Conservation (phyloP, 1,139 yeast genomes). For the Debaryomyces psychrophilus region DNA sequence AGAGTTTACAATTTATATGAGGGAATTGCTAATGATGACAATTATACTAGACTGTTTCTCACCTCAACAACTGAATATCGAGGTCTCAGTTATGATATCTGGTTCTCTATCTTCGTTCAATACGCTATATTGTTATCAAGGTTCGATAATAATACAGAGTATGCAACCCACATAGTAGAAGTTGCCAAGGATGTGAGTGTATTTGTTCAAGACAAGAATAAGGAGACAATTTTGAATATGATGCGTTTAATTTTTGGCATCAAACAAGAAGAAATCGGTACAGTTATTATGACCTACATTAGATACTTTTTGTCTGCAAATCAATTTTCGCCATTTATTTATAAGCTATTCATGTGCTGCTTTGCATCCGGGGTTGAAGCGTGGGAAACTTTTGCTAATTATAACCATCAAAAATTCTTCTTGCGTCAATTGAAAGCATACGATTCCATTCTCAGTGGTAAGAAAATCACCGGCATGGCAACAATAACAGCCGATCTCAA, state of each 20-base stretch:
- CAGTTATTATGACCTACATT: constrained; percentile 54
- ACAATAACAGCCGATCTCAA: constrained; percentile 54
- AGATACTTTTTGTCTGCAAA: constrained; percentile 65
- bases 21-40: constrained; percentile 50
- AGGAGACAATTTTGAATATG: constrained; percentile 59
- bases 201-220: constrained; percentile 62
- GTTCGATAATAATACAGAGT: constrained; percentile 60
- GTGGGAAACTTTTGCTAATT: constrained; percentile 65
- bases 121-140: constrained; percentile 68
- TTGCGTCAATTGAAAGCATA: constrained; percentile 87
- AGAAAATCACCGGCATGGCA: constrained; percentile 75
- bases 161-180: constrained; percentile 70
- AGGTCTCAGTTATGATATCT: constrained; percentile 73
- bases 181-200: constrained; percentile 78
- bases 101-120: constrained; percentile 86
- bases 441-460: constrained; percentile 62
- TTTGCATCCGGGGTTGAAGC: constrained; percentile 65
- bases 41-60: constrained; percentile 37
- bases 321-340: constrained; percentile 74
- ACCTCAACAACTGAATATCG: constrained; percentile 61
- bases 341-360: constrained; percentile 68
- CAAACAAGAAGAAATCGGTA: constrained; percentile 51
- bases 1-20: constrained; percentile 68
- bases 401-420: constrained; percentile 87
- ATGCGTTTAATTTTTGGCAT: constrained; percentile 69